phyloP scores from a whole-genome alignment of 1,139 yeast species.

The Suhomyces terraborum region DNA sequence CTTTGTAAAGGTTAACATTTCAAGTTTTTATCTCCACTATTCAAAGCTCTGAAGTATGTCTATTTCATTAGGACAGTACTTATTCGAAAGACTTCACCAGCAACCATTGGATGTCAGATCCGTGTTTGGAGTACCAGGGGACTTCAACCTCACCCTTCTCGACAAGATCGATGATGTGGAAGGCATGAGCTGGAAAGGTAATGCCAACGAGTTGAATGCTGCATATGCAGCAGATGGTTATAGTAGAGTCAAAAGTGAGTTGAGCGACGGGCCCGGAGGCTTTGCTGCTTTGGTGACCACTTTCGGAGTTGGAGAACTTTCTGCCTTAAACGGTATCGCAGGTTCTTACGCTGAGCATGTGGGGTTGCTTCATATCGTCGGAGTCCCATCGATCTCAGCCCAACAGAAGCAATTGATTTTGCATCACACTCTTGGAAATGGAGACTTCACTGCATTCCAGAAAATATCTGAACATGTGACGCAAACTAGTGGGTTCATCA shows the following conservation, averaged over 20 bases:
- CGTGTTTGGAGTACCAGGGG: conserved; percentile 53
- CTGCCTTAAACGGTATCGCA: conserved; percentile 59
- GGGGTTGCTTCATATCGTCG: conserved; percentile 56
- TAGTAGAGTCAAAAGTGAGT: conserved; percentile 57
- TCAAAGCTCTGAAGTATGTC: no score
- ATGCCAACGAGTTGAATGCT: conserved; percentile 72
- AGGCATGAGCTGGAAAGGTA: conserved; percentile 59
- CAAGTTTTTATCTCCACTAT: no score
- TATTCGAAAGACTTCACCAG: conserved; percentile 46
- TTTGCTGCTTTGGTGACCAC: conserved; percentile 64
- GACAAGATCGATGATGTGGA: conserved; percentile 66
- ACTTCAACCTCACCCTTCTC: conserved; percentile 67
- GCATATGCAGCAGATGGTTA: conserved; percentile 75
- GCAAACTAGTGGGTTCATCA: conserved; percentile 62
- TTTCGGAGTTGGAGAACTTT: conserved; percentile 66
- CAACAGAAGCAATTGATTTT: conserved; percentile 40
- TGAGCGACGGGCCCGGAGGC: conserved; percentile 45
- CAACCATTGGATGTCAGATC: conserved; percentile 34
- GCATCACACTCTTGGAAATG: conserved; percentile 50
- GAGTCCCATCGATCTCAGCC: conserved; percentile 43
- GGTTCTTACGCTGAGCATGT: conserved; percentile 64
- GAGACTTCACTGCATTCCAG: conserved; percentile 48
- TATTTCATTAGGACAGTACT: conserved; percentile 43
- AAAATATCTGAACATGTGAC: conserved; percentile 63
- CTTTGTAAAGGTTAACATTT: no score